Evolutionary conservation across 2,329 filamentous ascomycete species (phyloP), one percentile per base, ranked within the genome.

Genomic region (Botrytis pseudocinerea): DNA sequence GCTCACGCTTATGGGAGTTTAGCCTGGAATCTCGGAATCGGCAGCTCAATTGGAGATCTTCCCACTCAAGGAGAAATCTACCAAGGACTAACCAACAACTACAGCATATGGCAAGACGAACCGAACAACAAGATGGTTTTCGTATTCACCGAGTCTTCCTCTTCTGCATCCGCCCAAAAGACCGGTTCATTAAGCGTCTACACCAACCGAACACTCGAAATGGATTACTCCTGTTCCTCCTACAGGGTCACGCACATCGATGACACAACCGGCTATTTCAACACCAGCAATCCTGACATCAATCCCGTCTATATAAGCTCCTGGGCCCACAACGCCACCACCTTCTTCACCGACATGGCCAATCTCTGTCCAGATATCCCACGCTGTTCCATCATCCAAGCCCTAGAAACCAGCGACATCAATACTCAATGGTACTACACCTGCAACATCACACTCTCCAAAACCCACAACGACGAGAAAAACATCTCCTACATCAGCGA

Each of bases 1-100:
- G 84, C 85, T 20, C 84, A 85, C 51, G 82, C 80, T 65, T 85
- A 83, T 69, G 84, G 84, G 14, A 80, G 80, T 18, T 74, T 85
- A 16, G 81, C 80, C 2, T 80, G 82, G 8, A 81, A 79, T 4
- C 82, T 79, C 66, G 71, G 73, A 35, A 71, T 77, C 14, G 80
- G 73, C 2, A 4, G 4, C 0, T 46, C 80, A 4, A 71, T 75
- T 2, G 60, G 75, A 32, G 28, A 48, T 1, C 25, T 72, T 7
- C 70, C 70, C 22, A 1, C 22, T 0, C n/a, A 42, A 14, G 14
- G 28, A 25, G 62, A 60, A 1, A 57, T 66, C 14, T 68, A 66
- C 9, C 62, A 35, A 44, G 54, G 48, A 16, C 22, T 68, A 2
- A 54, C 14, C 28, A 38, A 20, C n/a, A 57, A 71, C 25, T 28